Base-by-base conservation (phyloP, 805 yeast species). In the Candida khao-thaluensis region DNA sequence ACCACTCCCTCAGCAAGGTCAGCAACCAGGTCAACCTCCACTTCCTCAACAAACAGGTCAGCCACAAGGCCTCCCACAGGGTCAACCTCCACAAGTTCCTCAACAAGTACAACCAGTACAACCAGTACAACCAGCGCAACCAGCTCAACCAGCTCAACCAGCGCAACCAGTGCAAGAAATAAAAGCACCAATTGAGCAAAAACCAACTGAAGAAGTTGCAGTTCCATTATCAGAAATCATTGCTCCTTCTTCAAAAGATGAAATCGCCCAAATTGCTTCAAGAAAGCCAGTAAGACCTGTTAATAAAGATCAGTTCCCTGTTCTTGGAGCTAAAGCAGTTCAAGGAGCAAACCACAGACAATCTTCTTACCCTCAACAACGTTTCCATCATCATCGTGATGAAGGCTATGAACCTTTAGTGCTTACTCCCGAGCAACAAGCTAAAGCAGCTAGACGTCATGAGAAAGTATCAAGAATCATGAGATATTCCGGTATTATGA, bases 401-500 rank as follows among this genome's bases (percentile, higher is more conserved):
- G 55, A 48, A 26, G 51, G 45, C 23, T 57, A 49, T 31, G 64
- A 56, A 16, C 56, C 53, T 40, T 46, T 43, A 51, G 72, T 70
- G 20, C 64, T 82, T 53, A 69, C 83, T 29, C 85, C 85, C 6
- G 91, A 83, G 53, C 90, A 85, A 56, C 82, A 82, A 57, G 82
- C 77, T 47, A 74, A 79, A 49, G 69, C 80, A 40, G 74, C 79
- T 40, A 69, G 68, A 34, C 81, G 93, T 66, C 87, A 82, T 48
- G 82, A 81, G 43, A 84, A 85, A 58, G 89, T 84, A 36, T 74
- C 80, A 33, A 74, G 83, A 47, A 85, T 88, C 52, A 73, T 85
- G 56, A 81, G 79, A 54, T 87, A 82, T 66, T 85, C 93, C 20
- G 97, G 97, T 47, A 79, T 93, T 47, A 93, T 93, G 99, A 87